These are phyloP conservation scores for Microcera coccophila DNA, from an alignment of 2,329 filamentous ascomycete genomes.

Conservation along the genomic window DNA sequence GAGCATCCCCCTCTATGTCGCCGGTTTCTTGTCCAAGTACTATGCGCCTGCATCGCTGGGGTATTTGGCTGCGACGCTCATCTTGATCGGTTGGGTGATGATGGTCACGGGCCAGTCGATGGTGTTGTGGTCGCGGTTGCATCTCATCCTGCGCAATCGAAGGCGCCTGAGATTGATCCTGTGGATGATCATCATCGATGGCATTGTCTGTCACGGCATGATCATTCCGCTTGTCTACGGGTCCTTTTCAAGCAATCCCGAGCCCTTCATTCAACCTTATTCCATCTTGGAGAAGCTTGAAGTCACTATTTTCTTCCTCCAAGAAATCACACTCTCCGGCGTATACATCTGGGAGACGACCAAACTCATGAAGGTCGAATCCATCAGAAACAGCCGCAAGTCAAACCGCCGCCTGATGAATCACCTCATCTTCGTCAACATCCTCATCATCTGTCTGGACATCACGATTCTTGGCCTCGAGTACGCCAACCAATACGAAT, in stretches of 20 bases:
- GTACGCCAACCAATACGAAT: constrained; percentile 33
- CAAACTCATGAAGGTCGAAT: constrained; percentile 44
- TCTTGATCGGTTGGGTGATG: constrained; percentile 27
- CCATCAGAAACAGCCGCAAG: constrained; percentile 22
- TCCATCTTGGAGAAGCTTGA: constrained; percentile 52
- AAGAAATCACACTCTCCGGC: constrained; percentile 51
- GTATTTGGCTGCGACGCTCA: constrained; percentile 21
- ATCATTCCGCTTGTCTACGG: constrained; percentile 55
- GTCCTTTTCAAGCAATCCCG: constrained; percentile 35
- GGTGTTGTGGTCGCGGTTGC: constrained; percentile 60
- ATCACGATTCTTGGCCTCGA: constrained; percentile 38
- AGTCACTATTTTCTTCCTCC: constrained; percentile 53
- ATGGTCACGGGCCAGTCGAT: constrained; percentile 61
- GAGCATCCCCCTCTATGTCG: constrained; percentile 36
- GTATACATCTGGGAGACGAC: constrained; percentile 53
- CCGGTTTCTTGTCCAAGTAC: constrained; percentile 45
- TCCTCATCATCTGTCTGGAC: constrained; percentile 45
- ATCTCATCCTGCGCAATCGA: constrained; percentile 53
- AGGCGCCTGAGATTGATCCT: constrained; percentile 47
- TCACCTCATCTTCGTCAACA: constrained; percentile 45
- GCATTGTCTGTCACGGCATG: constrained; percentile 49
- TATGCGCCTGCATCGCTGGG: constrained; percentile 16
- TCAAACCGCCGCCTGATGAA: constrained; percentile 26
- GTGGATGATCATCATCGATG: constrained; percentile 55
- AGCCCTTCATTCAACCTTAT: constrained; percentile 30